These are phyloP conservation scores for Psilocybe cyanescens DNA, from an alignment of 768 basidiomycete genomes.

Conservation along the genomic window DNA sequence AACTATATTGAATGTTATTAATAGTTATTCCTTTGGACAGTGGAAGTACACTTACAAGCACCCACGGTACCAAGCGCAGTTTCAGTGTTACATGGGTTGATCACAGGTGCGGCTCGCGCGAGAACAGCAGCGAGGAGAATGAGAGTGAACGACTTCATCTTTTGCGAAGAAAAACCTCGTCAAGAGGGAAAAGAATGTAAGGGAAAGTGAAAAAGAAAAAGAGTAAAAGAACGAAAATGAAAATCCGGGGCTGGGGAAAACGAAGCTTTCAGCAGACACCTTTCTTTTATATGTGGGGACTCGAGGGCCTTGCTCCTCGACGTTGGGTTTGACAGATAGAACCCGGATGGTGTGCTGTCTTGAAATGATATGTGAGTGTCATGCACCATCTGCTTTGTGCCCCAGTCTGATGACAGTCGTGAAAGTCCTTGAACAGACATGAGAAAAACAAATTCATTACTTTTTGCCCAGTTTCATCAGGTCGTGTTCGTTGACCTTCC, in stretches of 20 bases:
- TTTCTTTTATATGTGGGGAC: slow-evolving; percentile 10
- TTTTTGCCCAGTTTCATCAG: no score
- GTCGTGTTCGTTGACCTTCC: no score
- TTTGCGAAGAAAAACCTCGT: slow-evolving; percentile 18
- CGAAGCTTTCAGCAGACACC: not conserved
- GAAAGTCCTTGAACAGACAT: not conserved
- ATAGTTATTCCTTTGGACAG: not conserved
- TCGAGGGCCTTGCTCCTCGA: not conserved
- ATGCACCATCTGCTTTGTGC: slow-evolving; percentile 3
- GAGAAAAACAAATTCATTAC: not conserved
- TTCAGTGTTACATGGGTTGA: slow-evolving; percentile 10
- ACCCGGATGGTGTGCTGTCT: not conserved
- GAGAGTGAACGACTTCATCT: slow-evolving; percentile 20
- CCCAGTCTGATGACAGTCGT: not conserved
- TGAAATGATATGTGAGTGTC: not conserved
- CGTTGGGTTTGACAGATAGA: not conserved
- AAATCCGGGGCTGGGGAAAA: slow-evolving; percentile 16
- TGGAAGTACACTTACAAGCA: slow-evolving; percentile 5
- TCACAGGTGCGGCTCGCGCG: slow-evolving; percentile 19
- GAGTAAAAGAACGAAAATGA: slow-evolving; percentile 15
- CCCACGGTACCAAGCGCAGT: slow-evolving; percentile 7
- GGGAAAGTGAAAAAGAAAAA: slow-evolving; percentile 7
- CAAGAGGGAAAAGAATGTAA: slow-evolving; percentile 20
- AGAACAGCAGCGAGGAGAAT: slow-evolving; percentile 21
- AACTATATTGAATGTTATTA: not conserved